These are phyloP conservation scores for Fomitopsis serialis DNA, from an alignment of 768 basidiomycete genomes.

Conservation along the genomic window DNA sequence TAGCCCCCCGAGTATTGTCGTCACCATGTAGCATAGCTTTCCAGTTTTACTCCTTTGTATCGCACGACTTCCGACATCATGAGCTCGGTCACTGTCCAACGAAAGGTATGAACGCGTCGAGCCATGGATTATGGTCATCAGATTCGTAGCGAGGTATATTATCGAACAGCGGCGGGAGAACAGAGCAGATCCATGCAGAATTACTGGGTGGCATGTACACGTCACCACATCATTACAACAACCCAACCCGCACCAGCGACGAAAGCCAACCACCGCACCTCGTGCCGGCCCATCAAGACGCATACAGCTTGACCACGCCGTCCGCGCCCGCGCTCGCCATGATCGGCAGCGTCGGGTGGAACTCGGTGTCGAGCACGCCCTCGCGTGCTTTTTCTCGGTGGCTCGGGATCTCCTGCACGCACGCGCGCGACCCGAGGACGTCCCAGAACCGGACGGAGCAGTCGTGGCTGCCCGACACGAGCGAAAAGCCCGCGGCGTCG, in stretches of 20 bases:
- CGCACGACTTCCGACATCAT: no score
- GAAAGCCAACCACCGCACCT: neutral
- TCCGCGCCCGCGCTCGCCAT: slow-evolving; percentile 96
- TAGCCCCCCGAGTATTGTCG: neutral
- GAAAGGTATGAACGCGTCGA: neutral
- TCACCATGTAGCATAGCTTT: neutral
- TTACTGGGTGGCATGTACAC: neutral
- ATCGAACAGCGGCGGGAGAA: slow-evolving; percentile 16
- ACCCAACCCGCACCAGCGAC: neutral
- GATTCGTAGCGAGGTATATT: slow-evolving; percentile 25
- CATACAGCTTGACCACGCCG: slow-evolving; percentile 88
- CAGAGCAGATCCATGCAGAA: slow-evolving; percentile 4
- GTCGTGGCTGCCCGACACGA: slow-evolving; percentile 90
- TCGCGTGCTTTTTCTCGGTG: slow-evolving; percentile 89
- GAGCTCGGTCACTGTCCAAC: no score
- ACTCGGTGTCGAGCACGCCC: slow-evolving; percentile 85
- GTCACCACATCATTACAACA: neutral
- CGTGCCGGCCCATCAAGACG: slow-evolving; percentile 55
- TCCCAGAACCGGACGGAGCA: slow-evolving; percentile 96
- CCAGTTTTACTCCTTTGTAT: no score
- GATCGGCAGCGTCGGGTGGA: slow-evolving; percentile 77
- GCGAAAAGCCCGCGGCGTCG: slow-evolving; percentile 79
- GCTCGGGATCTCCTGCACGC: slow-evolving; percentile 83
- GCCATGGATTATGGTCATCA: slow-evolving; percentile 11
- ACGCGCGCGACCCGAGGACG: slow-evolving; percentile 69